Evolutionary conservation across 371 early-diverging fungal genomes (phyloP), one percentile per base, ranked within the genome.

Genomic region (Syncephalastrum monosporum): DNA sequence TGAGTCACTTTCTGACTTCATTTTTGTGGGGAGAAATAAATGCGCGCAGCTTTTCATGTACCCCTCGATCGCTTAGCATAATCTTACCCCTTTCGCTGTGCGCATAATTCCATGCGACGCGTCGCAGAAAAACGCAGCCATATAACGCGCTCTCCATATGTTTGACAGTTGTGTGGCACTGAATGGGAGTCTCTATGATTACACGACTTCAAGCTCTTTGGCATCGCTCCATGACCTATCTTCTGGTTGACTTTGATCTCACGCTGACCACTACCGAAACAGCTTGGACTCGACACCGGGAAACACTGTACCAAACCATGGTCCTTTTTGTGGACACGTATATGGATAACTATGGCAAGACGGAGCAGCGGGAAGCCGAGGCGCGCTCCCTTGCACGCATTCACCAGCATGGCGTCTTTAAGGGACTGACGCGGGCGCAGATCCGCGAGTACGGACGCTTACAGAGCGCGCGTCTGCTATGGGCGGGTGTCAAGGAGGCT

Each of bases 221-320:
- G 33, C 33, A 33, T 5, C 33, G 33, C 33, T 33, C 33, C 33
- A 33, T 33, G 33, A 33, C 33, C 7, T 8, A 8, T 8, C 33
- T 68, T 10, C 46, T 77, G 21, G 59, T 74, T n/a, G 78, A 77
- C 47, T 77, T 77, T 51, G 78, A 77, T 53, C 63, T 72, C 52
- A 77, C 78, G 4, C 60, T 77, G 16, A 74, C 78, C 1, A 57
- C 19, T 6, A 50, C 64, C 16, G 78, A 77, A 41, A 77, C 58
- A 72, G 17, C 61, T 63, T 50, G 75, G 61, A 6, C 45, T 68
- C 4, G 47, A 60, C 13, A 44, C 33, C 5, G 41, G 57, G 0
- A 47, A 50, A 1, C 54, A 52, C 3, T 43, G n/a, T 8, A 16
- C 50, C 2, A 47, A 63, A 4, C 57, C 70, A 15, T 77, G 74